Conservation (phyloP, 768 basidiomycete species). For the Tylopilus plumbeoviolaceoides region DNA sequence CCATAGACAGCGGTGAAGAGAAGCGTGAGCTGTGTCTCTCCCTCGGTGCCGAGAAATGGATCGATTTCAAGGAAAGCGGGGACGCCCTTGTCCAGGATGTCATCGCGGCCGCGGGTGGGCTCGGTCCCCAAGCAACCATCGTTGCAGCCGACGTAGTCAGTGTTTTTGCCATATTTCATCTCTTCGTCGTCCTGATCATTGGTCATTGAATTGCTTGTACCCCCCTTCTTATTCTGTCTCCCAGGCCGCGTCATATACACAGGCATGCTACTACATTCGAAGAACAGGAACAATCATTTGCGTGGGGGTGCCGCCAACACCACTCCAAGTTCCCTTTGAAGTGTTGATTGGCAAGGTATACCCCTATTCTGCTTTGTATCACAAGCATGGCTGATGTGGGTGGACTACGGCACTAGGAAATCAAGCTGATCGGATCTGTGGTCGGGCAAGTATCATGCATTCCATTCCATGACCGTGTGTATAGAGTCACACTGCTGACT, state of each 20-base stretch:
- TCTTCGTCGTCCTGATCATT: background rate
- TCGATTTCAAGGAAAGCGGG: conserved; percentile 44
- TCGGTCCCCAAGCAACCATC: conserved; percentile 40
- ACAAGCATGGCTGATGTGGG: background rate
- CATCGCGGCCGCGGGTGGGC: conserved; percentile 36
- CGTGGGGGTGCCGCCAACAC: conserved; percentile 37
- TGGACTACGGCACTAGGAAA: conserved; percentile 10
- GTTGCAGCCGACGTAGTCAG: conserved; percentile 21
- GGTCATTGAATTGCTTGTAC: background rate
- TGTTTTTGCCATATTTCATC: background rate
- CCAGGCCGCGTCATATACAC: conserved; percentile 37
- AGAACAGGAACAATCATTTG: conserved; percentile 38
- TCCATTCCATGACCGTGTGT: no score
- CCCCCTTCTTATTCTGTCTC: background rate
- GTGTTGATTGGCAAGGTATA: conserved; percentile 27
- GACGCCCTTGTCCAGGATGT: conserved; percentile 37
- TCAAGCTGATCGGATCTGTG: conserved; percentile 20
- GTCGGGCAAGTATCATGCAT: conserved; percentile 13
- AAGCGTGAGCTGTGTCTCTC: conserved; percentile 35
- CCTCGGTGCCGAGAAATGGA: conserved; percentile 40
- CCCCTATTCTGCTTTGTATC: background rate
- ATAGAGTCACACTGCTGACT: background rate
- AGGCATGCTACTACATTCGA: conserved; percentile 45
- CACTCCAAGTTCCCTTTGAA: conserved; percentile 28
- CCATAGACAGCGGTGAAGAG: conserved; percentile 39